phyloP scores from a whole-genome alignment of 2,329 filamentous ascomycete genomes.

The Aspergillus sp. region DNA sequence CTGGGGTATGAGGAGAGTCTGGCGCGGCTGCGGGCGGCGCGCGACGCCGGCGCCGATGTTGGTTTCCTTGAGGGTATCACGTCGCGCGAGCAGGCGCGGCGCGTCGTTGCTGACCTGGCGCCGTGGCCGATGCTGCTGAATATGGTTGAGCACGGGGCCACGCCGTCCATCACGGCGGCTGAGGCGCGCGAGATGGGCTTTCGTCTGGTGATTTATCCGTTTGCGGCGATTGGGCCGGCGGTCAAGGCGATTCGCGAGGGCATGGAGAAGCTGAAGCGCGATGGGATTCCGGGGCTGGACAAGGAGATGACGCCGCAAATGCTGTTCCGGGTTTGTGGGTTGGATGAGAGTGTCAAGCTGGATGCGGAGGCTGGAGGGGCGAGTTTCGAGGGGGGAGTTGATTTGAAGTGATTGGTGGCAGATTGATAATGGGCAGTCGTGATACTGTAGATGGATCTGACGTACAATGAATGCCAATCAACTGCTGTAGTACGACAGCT shows the following conservation, averaged over 20 bases:
- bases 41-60: constrained; percentile 41
- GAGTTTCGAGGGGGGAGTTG: constrained; percentile 32
- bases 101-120: constrained; percentile 35
- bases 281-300: constrained; percentile 33
- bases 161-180: constrained; percentile 37
- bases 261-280: constrained; percentile 36
- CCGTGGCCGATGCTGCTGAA: constrained; percentile 44
- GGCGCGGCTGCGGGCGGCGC: constrained; percentile 37
- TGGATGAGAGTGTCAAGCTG: constrained; percentile 41
- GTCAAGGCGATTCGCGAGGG: constrained; percentile 36
- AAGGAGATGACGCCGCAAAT: constrained; percentile 36
- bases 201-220: constrained; percentile 44
- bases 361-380: constrained; percentile 40
- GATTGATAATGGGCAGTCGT: not conserved
- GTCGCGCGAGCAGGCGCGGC: constrained; percentile 36
- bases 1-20: constrained; percentile 43
- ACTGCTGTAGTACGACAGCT: no score
- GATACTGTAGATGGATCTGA: not conserved
- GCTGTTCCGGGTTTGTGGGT: constrained; percentile 44
- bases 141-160: constrained; percentile 45
- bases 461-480: no score
- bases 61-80: constrained; percentile 44
- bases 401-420: constrained; percentile 18
- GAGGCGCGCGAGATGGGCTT: constrained; percentile 44
- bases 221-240: constrained; percentile 39